Conservation (phyloP, 2,329 filamentous ascomycete genomes). For the Venturia nashicola region DNA sequence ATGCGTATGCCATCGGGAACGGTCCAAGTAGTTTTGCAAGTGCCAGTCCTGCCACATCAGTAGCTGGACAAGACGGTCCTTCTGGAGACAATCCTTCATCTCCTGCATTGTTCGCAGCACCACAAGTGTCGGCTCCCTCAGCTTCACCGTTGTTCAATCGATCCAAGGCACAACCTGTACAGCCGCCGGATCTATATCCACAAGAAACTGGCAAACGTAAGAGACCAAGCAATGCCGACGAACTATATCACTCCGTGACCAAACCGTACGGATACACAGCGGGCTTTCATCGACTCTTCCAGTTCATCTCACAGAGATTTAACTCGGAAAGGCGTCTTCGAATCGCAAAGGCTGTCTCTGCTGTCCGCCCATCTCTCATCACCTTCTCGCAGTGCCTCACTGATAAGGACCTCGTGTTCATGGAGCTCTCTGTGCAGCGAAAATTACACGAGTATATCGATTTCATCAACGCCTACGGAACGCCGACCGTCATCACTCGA, state of each 20-base stretch:
- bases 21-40: conserved; percentile 43
- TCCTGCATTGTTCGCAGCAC: conserved; percentile 3
- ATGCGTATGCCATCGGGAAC: conserved; percentile 51
- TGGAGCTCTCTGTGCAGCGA: conserved; percentile 94
- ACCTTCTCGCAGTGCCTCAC: conserved; percentile 83
- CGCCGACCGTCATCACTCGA: conserved; percentile 82
- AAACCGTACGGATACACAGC: conserved; percentile 85
- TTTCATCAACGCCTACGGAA: conserved; percentile 74
- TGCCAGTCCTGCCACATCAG: conserved; percentile 45
- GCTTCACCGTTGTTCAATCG: conserved; percentile 24
- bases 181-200: conserved; percentile 2
- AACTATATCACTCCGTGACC: conserved; percentile 79
- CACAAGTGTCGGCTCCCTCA: neutral
- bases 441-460: conserved; percentile 89
- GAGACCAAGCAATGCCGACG: conserved; percentile 58
- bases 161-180: conserved; percentile 8
- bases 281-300: conserved; percentile 80
- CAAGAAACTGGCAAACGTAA: conserved; percentile 20
- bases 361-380: conserved; percentile 86
- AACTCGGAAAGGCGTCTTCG: conserved; percentile 62
- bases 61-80: conserved; percentile 31
- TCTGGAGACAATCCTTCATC: conserved; percentile 25
- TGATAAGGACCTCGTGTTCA: conserved; percentile 81
- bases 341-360: conserved; percentile 78
- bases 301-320: conserved; percentile 67